A percentile compares a stretch with the other conserved stretches of the same genome.
Conservation (phyloP, 495 filamentous ascomycete genomes). For the Penicillium chermesinum region DNA sequence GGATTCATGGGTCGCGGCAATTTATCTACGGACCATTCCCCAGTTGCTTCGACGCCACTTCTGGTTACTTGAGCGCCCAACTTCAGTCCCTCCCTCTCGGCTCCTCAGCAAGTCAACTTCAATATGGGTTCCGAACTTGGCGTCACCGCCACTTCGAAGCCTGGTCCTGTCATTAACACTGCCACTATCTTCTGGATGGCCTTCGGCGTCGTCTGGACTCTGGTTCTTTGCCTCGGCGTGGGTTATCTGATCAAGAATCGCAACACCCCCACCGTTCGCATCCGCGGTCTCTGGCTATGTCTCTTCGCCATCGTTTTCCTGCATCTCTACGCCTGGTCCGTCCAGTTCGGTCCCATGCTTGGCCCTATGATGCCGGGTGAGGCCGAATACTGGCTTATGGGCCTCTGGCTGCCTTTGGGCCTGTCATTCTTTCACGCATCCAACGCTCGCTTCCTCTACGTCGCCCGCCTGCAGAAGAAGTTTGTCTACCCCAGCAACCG, state of each 20-base stretch:
- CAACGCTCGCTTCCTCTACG: slow-evolving; percentile 60
- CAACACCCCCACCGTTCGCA: slow-evolving; percentile 52
- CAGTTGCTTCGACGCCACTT: not conserved
- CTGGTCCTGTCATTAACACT: slow-evolving; percentile 16
- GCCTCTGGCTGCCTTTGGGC: slow-evolving; percentile 62
- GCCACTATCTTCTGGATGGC: slow-evolving; percentile 33
- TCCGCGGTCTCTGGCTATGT: slow-evolving; percentile 57
- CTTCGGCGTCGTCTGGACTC: slow-evolving; percentile 48
- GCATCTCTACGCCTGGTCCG: slow-evolving; percentile 58
- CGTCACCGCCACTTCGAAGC: slow-evolving; percentile 25
- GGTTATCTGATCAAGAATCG: slow-evolving; percentile 52
- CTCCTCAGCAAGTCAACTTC: slow-evolving; percentile 1
- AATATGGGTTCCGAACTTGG: slow-evolving; percentile 37
- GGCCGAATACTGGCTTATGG: slow-evolving; percentile 70
- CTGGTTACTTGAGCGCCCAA: not conserved
- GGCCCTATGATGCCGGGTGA: slow-evolving; percentile 55
- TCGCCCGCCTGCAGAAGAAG: slow-evolving; percentile 45
- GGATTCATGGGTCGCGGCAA: not conserved
- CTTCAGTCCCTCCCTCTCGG: not conserved
- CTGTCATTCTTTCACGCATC: slow-evolving; percentile 68
- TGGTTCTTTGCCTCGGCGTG: slow-evolving; percentile 47
- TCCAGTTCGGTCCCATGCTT: slow-evolving; percentile 55
- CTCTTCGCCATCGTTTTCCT: slow-evolving; percentile 54
- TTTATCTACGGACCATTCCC: not conserved
- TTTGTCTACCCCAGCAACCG: slow-evolving; percentile 13